Evolutionary conservation across 2,329 filamentous ascomycete species (phyloP), one percentile per base, ranked within the genome.

Genomic region (Epichloe coenophiala): DNA sequence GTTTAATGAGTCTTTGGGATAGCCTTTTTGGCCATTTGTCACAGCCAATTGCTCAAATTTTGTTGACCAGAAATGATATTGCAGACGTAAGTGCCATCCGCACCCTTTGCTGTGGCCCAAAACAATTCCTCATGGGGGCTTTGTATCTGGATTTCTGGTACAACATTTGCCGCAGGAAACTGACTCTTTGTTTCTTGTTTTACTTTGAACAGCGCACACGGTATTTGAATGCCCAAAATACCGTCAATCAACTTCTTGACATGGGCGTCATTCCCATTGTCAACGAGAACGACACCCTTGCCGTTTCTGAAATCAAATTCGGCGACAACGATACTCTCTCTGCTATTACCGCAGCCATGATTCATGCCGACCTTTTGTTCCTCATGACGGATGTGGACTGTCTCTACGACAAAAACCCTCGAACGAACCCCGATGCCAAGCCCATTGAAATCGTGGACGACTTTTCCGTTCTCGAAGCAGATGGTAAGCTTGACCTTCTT

Each of bases 341-440:
- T 12, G 93, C 93, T 51, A 96, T 98, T 59, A 95, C 93, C 0
- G 88, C 93, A 1, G 93, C 86, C 57, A 97, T 97, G 89, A 87
- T 97, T 19, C 88, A 95, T 61, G 93, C 93, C 47, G 90, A 98
- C 62, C 88, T 95, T 60, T 76, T 98, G 9, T 98, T 98, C 68
- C 77, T 98, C 56, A 97, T 98, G 93, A 98, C 93, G 1, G 93
- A 98, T 63, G 93, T 98, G 45, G 93, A 98, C 65, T 96, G 91
- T 63, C 74, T 98, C 12, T 98, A 98, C 67, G 89, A 95, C 67
- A 93, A 91, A 68, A 98, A 98, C 60, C 93, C 93, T 1, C 79
- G 93, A 33, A 83, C 81, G 2, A 75, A 95, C 60, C 82, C 88
- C 0, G 86, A 96, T 61, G 93, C 93, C 8, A 80, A 84, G 61